These are phyloP conservation scores for Hypoxylon sp. DNA, from an alignment of 2,329 filamentous ascomycete genomes.

Conservation along the genomic window DNA sequence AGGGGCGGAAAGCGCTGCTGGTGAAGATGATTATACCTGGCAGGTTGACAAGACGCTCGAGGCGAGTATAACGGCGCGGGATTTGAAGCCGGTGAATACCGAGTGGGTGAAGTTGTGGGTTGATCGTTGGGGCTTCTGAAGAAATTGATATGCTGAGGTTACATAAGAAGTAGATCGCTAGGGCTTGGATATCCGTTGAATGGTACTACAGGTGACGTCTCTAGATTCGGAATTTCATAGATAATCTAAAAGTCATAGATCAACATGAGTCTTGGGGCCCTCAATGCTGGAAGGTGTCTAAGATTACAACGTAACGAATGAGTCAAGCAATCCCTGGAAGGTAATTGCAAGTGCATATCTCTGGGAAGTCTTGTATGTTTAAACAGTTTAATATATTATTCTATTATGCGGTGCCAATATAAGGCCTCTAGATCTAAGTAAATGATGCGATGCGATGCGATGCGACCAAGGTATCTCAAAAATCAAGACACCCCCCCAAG, in stretches of 20 bases:
- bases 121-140: slow-evolving; percentile 32
- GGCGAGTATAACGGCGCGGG: slow-evolving; percentile 30
- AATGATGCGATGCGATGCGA: not conserved
- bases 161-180: no score
- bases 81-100: slow-evolving; percentile 29
- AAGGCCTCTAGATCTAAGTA: slow-evolving; percentile 1
- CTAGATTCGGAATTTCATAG: no score
- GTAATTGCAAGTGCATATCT: no score
- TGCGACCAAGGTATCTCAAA: slow-evolving; percentile 11
- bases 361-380: no score
- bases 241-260: no score
- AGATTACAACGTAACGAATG: no score
- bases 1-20: not conserved
- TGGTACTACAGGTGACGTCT: no score
- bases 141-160: no score
- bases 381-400: slow-evolving; percentile 13
- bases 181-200: no score
- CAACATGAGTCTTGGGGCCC: no score
- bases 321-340: no score
- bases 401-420: slow-evolving; percentile 23
- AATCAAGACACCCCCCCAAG: slow-evolving; percentile 12
- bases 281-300: no score
- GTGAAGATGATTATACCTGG: slow-evolving; percentile 31
- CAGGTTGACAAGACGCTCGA: slow-evolving; percentile 24
- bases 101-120: slow-evolving; percentile 36